Conservation (phyloP, 306 rosid species). For the Morella rubra region DNA sequence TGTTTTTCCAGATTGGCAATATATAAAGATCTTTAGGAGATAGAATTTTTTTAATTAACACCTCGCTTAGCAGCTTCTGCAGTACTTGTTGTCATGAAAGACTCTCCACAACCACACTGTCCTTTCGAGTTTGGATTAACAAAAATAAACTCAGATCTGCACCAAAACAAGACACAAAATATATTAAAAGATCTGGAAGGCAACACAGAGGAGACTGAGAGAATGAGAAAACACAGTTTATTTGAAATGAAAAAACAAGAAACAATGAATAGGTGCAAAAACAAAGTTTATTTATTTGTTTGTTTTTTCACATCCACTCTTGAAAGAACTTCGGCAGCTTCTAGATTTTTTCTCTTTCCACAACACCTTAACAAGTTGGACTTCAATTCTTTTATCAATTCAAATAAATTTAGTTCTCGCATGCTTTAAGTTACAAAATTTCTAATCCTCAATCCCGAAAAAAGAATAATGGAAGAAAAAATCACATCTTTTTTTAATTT, state of each 20-base stretch:
- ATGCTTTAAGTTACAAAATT: background rate
- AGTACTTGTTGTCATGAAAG: slow-evolving; percentile 69
- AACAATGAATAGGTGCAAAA: background rate
- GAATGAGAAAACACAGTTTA: background rate
- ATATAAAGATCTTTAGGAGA: background rate
- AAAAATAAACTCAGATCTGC: slow-evolving; percentile 86
- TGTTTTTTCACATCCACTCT: background rate
- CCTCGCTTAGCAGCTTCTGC: slow-evolving; percentile 51
- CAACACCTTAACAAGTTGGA: background rate
- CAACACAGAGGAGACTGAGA: slow-evolving; percentile 7
- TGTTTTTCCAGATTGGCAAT: background rate
- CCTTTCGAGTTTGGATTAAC: slow-evolving; percentile 95
- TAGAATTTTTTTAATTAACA: slow-evolving; percentile 27
- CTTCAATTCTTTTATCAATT: background rate
- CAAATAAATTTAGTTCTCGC: background rate
- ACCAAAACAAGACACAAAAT: background rate
- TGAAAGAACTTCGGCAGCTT: background rate
- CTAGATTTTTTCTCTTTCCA: background rate
- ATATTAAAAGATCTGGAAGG: background rate
- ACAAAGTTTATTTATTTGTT: background rate
- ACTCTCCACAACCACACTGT: slow-evolving; percentile 96
- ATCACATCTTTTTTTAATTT: background rate
- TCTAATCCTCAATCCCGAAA: background rate
- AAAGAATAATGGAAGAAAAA: background rate
- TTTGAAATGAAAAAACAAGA: background rate